These are phyloP conservation scores for Nicotiana noctiflora DNA, from an alignment of 257 asterid species.

Conservation along the genomic window DNA sequence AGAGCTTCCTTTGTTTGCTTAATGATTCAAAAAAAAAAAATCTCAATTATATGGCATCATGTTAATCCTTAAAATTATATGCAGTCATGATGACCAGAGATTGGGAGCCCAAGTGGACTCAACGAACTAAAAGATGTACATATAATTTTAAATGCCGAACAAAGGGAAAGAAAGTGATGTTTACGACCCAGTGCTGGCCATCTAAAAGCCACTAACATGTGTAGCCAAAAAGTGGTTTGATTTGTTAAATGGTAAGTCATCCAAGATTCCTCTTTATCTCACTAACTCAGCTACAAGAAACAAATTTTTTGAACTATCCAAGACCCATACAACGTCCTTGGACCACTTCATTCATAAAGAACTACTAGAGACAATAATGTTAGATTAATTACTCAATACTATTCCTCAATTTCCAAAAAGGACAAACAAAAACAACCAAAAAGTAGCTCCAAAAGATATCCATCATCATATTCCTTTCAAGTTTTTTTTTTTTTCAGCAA, in stretches of 20 bases:
- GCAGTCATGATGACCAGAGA: not conserved
- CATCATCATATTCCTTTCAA: conserved; percentile 26
- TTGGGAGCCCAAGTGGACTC: not conserved
- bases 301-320: conserved; percentile 14
- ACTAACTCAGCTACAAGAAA: conserved; percentile 6
- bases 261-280: conserved; percentile 29
- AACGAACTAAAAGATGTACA: not conserved
- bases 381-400: conserved; percentile 16
- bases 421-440: conserved; percentile 58
- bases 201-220: conserved; percentile 15
- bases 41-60: not conserved
- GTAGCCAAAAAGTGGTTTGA: conserved; percentile 13
- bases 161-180: not conserved
- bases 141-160: not conserved
- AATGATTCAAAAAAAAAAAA: no score
- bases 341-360: conserved; percentile 35
- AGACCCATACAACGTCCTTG: conserved; percentile 35
- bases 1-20: no score
- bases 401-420: conserved; percentile 26
- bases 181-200: not conserved
- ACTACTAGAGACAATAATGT: conserved; percentile 32
- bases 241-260: conserved; percentile 12
- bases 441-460: conserved; percentile 27
- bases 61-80: not conserved
- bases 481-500: conserved; percentile 1